Evolutionary conservation across 441 rosid genomes (phyloP), one percentile per base, ranked within the genome.

Genomic region (Erysimum pusillum): DNA sequence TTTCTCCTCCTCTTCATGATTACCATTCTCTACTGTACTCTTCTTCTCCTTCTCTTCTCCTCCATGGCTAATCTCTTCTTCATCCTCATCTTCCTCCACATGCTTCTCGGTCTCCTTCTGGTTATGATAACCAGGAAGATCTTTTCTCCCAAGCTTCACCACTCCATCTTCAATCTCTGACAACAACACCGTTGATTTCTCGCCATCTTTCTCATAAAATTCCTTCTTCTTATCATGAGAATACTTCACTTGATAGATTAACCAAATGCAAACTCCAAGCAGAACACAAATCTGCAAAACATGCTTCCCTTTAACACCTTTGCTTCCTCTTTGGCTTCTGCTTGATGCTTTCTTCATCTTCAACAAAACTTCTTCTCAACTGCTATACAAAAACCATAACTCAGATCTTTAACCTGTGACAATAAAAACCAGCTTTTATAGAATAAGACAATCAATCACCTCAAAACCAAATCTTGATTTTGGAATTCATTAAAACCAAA

Each of bases 181-280:
- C 25, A 53, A 45, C 63, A 53, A 18, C 20, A 41, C 81, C 6
- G 62, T 64, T 1, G 84, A 75, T 66, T 69, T 57, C 71, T 83
- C 70, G 3, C 57, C 75, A 63, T 86, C 93, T 20, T 81, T 83
- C 76, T 83, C 92, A 52, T 85, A 84, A 20, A 87, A 76, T 53
- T 90, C 97, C 81, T 85, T 86, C 78, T 87, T 91, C 87, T 88
- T 91, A 63, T 90, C 96, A 74, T 90, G 91, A 53, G 97, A 91
- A 71, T 83, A 90, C 90, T 93, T 96, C 17, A 91, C 94, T 84
- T 93, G 98, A 77, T 89, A 96, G 75, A 93, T 83, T 74, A 93
- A 70, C 99, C 98, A 96, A 58, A 91, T 84, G 77, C 97, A 93
- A 60, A 96, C 84, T 63, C 90, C 96, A 66, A 95, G 85, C 75